Evolutionary conservation across 352 stramenopile species (phyloP).

Genomic region (Pythium sp.): DNA sequence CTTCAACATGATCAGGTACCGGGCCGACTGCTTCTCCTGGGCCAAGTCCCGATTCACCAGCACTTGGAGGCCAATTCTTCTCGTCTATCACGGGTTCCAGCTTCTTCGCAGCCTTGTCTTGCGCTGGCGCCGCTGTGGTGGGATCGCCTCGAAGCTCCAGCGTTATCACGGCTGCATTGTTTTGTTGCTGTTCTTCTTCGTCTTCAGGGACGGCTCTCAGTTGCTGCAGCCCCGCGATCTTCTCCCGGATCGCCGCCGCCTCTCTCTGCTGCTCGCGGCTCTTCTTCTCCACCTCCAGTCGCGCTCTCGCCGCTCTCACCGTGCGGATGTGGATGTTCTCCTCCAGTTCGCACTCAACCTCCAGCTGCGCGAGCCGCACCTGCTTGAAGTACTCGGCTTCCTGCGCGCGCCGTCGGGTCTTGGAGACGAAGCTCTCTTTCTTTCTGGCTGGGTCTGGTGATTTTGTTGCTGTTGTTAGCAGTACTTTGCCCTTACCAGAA

Average conservation of each 20-base stretch:
- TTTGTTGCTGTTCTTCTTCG: not conserved
- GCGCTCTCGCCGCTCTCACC: conserved; percentile 33
- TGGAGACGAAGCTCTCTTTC: conserved; percentile 54
- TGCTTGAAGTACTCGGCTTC: conserved; percentile 72
- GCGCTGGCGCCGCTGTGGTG: not conserved
- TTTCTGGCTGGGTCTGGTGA: not conserved
- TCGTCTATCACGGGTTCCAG: not conserved
- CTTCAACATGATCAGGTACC: not conserved
- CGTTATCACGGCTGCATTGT: not conserved
- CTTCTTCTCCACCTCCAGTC: conserved; percentile 19
- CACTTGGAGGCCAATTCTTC: not conserved
- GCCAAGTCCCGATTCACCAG: not conserved
- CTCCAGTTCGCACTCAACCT: conserved; percentile 71
- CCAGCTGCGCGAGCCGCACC: conserved; percentile 57
- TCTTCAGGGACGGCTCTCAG: not conserved
- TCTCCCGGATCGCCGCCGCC: not conserved
- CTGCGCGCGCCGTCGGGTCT: conserved; percentile 44
- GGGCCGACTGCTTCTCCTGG: not conserved
- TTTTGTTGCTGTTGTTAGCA: not conserved
- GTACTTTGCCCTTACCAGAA: conserved; percentile 6
- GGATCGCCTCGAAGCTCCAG: not conserved
- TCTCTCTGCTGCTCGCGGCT: conserved; percentile 18
- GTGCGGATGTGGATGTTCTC: conserved; percentile 69
- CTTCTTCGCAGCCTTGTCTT: not conserved
- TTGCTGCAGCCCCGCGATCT: not conserved